Percentiles rank a stretch among this genome's conserved stretches.
Evolutionary conservation across 176 grass and related monocot genomes (phyloP).

Genomic region (Aegilops sharonensis): DNA sequence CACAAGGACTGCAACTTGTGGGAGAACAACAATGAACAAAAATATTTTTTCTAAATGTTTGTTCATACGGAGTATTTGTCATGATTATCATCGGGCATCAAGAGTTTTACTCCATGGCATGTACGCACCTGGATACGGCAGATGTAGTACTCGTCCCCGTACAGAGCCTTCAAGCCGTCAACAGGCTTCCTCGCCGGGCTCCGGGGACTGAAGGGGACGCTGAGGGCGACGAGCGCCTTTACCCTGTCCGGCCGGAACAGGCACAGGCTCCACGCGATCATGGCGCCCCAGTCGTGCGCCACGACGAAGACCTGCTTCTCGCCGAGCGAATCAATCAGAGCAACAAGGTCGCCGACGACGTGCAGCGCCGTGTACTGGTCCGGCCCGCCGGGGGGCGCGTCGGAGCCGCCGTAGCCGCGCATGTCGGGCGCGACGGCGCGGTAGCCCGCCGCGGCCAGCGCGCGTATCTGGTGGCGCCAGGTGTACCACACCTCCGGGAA

Average conservation of each 20-base stretch:
- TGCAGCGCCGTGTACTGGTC: constrained; percentile 29
- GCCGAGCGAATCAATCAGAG: constrained; percentile 19
- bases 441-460: constrained; percentile 38
- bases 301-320: constrained; percentile 47
- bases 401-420: constrained; percentile 42
- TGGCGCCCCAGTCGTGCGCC: constrained; percentile 66
- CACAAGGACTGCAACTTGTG: too few relatives aligned
- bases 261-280: constrained; percentile 55
- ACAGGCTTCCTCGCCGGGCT: constrained; percentile 40
- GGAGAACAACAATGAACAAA: too few relatives aligned
- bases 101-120: not conserved
- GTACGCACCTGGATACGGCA: not conserved
- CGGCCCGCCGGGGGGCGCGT: not conserved
- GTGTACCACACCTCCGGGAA: constrained; percentile 57
- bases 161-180: constrained; percentile 38
- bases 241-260: constrained; percentile 56
- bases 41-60: not conserved
- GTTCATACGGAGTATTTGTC: not conserved
- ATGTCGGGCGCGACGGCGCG: constrained; percentile 44
- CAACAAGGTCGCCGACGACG: constrained; percentile 38
- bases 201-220: constrained; percentile 44
- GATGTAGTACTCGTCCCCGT: constrained; percentile 68
- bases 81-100: not conserved
- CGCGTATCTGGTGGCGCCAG: constrained; percentile 54
- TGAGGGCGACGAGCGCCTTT: constrained; percentile 52